These are phyloP conservation scores for Zea luxurians DNA, from an alignment of 176 grass and related monocot genomes.

Conservation along the genomic window DNA sequence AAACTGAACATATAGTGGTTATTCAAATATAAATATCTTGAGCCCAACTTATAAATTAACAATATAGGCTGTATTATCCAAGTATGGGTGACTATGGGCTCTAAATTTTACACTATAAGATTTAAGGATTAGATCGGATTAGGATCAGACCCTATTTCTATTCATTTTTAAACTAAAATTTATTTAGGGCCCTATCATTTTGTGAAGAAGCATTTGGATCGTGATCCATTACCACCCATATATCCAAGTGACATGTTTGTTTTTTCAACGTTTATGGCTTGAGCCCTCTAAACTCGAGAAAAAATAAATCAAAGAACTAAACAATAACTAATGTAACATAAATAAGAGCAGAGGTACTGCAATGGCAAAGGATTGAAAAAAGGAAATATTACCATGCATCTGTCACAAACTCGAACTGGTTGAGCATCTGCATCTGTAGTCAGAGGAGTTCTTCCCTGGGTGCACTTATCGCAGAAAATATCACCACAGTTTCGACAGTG, in stretches of 20 bases:
- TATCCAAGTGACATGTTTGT: background rate
- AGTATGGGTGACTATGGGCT: background rate
- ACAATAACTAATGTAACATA: slow-evolving; percentile 8
- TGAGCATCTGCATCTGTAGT: slow-evolving; percentile 78
- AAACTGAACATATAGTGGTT: background rate
- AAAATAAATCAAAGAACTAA: background rate
- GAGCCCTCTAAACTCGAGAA: slow-evolving; percentile 12
- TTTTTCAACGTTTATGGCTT: background rate
- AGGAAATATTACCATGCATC: slow-evolving; percentile 75
- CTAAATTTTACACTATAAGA: too few species aligned
- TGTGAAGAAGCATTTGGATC: too few species aligned
- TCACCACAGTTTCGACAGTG: slow-evolving; percentile 98
- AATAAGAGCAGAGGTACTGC: background rate
- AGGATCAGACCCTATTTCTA: too few species aligned
- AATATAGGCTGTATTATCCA: background rate
- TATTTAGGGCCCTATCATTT: too few species aligned
- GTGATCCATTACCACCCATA: too few species aligned
- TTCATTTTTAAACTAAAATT: too few species aligned
- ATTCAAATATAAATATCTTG: background rate
- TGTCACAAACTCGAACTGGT: slow-evolving; percentile 87
- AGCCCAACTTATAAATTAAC: background rate
- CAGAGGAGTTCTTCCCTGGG: slow-evolving; percentile 81
- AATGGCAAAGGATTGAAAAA: background rate
- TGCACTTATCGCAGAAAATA: slow-evolving; percentile 99
- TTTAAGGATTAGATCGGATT: too few species aligned